A percentile compares a stretch with the other conserved stretches of the same genome.
phyloP scores from a whole-genome alignment of 1,284 basidiomycete genomes.

The Peniophora sp. region DNA sequence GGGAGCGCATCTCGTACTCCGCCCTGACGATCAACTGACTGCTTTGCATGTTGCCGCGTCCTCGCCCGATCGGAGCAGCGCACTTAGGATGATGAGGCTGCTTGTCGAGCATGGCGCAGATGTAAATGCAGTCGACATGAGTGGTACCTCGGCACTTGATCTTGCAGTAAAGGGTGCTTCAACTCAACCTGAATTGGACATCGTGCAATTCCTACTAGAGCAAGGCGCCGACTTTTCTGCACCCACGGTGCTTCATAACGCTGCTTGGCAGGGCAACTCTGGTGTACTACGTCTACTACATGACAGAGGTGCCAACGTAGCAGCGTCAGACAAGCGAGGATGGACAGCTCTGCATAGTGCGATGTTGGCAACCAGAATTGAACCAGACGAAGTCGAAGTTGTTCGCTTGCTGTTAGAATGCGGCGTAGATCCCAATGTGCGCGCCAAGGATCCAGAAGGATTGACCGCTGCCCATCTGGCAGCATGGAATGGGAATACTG shows the following conservation, averaged over 20 bases:
- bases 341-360: background rate
- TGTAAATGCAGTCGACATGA: background rate
- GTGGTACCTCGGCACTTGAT: background rate
- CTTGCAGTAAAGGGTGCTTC: background rate
- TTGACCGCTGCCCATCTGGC: background rate
- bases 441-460: background rate
- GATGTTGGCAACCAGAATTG: background rate
- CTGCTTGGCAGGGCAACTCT: background rate
- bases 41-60: constrained; percentile 1
- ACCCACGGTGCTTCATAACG: background rate
- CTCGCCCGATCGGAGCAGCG: background rate
- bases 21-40: background rate
- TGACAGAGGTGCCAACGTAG: background rate
- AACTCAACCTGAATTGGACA: background rate
- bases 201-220: background rate
- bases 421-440: background rate
- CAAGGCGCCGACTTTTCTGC: background rate
- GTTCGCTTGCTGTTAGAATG: background rate
- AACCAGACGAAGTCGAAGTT: background rate
- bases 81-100: background rate
- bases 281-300: background rate
- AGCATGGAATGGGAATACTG: background rate
- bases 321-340: background rate
- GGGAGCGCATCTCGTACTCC: constrained; percentile 1
- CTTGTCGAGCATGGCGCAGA: background rate